Conservation (phyloP, 179 eudicot genomes). For the Nepenthes alata region DNA sequence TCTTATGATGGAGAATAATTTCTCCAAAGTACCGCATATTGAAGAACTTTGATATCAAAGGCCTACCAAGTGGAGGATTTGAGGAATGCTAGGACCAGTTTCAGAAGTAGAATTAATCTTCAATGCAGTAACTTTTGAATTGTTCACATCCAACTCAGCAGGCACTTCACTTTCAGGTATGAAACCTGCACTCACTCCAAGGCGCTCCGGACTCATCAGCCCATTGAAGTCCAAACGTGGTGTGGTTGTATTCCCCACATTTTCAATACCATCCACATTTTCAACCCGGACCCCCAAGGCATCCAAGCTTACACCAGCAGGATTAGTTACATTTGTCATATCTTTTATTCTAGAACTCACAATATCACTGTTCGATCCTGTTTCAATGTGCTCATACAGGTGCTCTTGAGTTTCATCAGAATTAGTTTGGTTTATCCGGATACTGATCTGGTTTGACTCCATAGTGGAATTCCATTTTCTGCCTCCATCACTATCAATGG, state of each 20-base stretch:
- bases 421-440: constrained; percentile 31
- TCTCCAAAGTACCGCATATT: not conserved
- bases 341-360: constrained; percentile 35
- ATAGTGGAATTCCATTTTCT: constrained; percentile 68
- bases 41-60: not conserved
- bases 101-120: constrained; percentile 42
- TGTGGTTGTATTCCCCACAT: constrained; percentile 27
- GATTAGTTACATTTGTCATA: constrained; percentile 22
- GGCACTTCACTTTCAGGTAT: constrained; percentile 39
- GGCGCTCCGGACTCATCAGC: constrained; percentile 35
- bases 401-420: constrained; percentile 47
- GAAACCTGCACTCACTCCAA: constrained; percentile 21
- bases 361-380: constrained; percentile 35
- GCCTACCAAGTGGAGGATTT: constrained; percentile 76
- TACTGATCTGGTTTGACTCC: constrained; percentile 40
- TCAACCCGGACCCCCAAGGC: constrained; percentile 30
- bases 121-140: constrained; percentile 32
- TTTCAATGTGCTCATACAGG: constrained; percentile 30
- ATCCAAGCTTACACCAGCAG: constrained; percentile 28
- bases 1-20: no score
- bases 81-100: constrained; percentile 85
- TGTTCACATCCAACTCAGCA: constrained; percentile 25
- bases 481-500: constrained; percentile 67
- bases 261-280: constrained; percentile 24
- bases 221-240: constrained; percentile 46